Conservation (phyloP, 331 rosid species). For the Acacia pycnantha region DNA sequence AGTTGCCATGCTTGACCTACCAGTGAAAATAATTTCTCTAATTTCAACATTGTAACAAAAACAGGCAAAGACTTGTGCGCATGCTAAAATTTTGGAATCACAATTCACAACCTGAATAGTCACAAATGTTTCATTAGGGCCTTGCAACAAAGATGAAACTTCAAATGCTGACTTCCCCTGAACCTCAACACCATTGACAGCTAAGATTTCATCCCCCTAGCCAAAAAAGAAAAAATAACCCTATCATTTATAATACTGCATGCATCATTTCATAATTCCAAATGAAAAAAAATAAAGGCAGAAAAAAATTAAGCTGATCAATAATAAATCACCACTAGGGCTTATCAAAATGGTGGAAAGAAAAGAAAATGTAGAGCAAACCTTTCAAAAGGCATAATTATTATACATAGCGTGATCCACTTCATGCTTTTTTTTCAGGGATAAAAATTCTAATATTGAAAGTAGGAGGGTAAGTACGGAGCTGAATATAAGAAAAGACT, state of each 20-base stretch:
- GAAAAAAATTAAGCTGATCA: not conserved
- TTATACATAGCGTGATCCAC: not conserved
- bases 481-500: not conserved
- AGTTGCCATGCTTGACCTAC: conserved; percentile 89
- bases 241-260: not conserved
- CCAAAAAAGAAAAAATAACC: conserved; percentile 15
- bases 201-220: conserved; percentile 92
- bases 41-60: conserved; percentile 24
- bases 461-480: not conserved
- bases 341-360: not conserved
- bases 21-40: conserved; percentile 30
- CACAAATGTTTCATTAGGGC: conserved; percentile 88
- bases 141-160: conserved; percentile 83
- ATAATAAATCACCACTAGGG: not conserved
- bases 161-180: conserved; percentile 89
- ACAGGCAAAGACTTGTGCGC: conserved; percentile 27
- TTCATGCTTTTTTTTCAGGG: not conserved
- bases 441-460: not conserved
- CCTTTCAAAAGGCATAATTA: conserved; percentile 7
- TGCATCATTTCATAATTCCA: conserved; percentile 7
- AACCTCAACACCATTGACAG: conserved; percentile 77
- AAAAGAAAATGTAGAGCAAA: not conserved
- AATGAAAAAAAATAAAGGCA: not conserved
- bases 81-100: conserved; percentile 41
- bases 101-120: conserved; percentile 78